Conservation (phyloP, 371 early-diverging fungal species). For the Mortierella sp. region DNA sequence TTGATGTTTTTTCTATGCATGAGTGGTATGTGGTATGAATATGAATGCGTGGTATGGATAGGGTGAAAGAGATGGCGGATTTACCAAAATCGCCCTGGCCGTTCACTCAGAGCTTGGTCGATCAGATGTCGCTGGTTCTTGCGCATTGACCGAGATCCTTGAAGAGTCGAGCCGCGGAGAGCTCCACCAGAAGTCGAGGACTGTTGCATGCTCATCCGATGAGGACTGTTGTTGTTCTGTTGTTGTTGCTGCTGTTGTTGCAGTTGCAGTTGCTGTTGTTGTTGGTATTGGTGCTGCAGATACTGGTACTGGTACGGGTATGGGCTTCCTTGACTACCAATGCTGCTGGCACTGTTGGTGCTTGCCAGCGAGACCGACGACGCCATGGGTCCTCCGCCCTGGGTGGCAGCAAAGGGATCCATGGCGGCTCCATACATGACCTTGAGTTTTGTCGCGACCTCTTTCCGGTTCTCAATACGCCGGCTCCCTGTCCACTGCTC, state of each 20-base stretch:
- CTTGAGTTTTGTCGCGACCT: constrained; percentile 52
- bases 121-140: constrained; percentile 49
- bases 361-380: constrained; percentile 36
- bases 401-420: constrained; percentile 15
- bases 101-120: constrained; percentile 39
- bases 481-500: constrained; percentile 43
- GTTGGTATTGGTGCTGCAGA: neutral
- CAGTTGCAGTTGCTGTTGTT: constrained; percentile 4
- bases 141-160: constrained; percentile 33
- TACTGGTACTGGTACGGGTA: neutral
- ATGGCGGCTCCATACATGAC: constrained; percentile 48
- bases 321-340: constrained; percentile 11
- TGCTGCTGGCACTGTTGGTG: constrained; percentile 37
- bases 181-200: constrained; percentile 5
- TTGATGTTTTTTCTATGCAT: neutral
- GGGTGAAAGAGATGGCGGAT: neutral
- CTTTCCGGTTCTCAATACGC: constrained; percentile 34
- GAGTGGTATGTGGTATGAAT: neutral
- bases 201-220: neutral
- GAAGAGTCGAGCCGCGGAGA: neutral
- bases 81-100: constrained; percentile 17
- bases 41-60: neutral
- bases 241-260: constrained; percentile 6
- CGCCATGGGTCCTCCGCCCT: constrained; percentile 2
- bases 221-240: no score